Conservation (phyloP, 2,329 filamentous ascomycete genomes). For the Trichoderma breve region DNA sequence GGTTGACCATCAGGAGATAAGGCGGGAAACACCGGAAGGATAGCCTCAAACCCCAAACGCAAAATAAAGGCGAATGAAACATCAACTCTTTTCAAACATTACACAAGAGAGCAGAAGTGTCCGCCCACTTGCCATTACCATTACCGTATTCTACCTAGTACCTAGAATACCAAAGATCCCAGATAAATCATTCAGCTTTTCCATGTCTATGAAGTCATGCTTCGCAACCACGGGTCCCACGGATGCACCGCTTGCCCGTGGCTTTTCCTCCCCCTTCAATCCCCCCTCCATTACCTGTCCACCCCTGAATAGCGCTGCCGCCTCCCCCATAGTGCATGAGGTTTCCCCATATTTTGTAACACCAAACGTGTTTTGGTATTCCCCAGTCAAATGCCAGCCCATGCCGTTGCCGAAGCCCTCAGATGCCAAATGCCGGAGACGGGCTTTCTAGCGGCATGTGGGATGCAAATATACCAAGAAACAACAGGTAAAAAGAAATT, state of each 20-base stretch:
- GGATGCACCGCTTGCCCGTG: slow-evolving; percentile 10
- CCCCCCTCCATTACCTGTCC: background rate
- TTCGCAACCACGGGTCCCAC: slow-evolving; percentile 8
- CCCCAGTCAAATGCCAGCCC: background rate
- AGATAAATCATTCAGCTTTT: background rate
- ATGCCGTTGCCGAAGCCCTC: background rate
- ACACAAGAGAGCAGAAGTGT: background rate
- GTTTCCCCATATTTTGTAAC: slow-evolving; percentile 16
- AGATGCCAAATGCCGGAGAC: slow-evolving; percentile 5
- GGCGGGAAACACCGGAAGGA: slow-evolving; percentile 10
- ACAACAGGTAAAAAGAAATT: background rate
- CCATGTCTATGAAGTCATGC: slow-evolving; percentile 10
- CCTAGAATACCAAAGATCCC: background rate
- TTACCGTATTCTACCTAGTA: background rate
- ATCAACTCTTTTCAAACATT: background rate
- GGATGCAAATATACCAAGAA: background rate
- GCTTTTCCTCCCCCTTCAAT: background rate
- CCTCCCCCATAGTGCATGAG: slow-evolving; percentile 15
- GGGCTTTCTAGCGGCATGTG: background rate
- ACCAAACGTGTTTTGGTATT: background rate
- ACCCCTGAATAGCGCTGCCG: slow-evolving; percentile 8
- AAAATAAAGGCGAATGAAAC: background rate
- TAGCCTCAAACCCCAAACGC: background rate
- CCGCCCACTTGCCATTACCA: background rate
- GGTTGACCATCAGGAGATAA: slow-evolving; percentile 13